Evolutionary conservation across 202 grass and related monocot genomes (phyloP), one percentile per base, ranked within the genome.

Genomic region (Panicum hallii): DNA sequence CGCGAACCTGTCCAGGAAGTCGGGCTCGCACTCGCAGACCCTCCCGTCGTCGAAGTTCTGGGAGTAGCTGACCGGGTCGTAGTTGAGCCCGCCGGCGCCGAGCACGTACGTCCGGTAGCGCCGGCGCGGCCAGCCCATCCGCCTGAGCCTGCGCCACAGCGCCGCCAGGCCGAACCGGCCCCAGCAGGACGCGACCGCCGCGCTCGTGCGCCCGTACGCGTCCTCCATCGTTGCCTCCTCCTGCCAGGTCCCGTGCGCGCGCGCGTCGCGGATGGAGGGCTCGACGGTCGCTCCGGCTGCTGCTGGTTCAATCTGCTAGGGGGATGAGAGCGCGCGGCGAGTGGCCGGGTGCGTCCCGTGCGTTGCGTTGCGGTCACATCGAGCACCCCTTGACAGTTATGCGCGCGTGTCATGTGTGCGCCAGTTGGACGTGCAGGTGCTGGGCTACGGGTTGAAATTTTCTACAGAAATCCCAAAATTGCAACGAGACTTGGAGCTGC

Each of bases 1-100:
- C 63, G 84, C 86, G 22, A 84, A 94, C 83, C 94, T 85, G 20
- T 79, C 46, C 28, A 88, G 84, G 89, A 97, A 89, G 70, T 74
- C 76, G 7, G 83, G 77, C 23, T 89, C 88, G 48, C 62, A 34
- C 54, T 85, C 88, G 10, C 79, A 85, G 38, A 77, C 28, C 0
- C 10, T 7, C 2, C 94, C 91, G 16, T 94, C 85, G 60, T 97
- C 94, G 53, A 97, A 97, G 82, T 94, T 97, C 63, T 97, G 90
- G 23, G 92, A 60, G 71, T 97, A 97, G 74, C 90, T 90, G 52
- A 89, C 81, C 43, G 91, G 88, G 74, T 92, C 94, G 75, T 97
- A 97, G 85, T 81, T 94, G 72, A 92, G 86, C 67, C 85, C 75
- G 14, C 94, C 89, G 54, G 67, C 89, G 55, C 73, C 48, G 19